These are phyloP conservation scores for Colletotrichum sp. DNA, from an alignment of 2,329 filamentous ascomycete species.

Conservation along the genomic window DNA sequence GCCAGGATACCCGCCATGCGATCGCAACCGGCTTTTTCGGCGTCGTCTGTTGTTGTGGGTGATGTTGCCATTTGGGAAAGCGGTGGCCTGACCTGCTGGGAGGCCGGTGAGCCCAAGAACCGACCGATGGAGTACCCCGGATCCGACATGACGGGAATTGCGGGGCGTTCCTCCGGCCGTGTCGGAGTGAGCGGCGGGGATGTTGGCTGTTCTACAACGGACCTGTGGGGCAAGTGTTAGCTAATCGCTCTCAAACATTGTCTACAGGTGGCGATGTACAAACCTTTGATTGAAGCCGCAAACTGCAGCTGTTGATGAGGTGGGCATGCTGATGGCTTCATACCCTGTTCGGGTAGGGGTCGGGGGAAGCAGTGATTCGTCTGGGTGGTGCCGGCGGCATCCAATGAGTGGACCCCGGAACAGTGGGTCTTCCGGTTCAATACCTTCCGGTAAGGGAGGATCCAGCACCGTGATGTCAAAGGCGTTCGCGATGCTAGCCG, in stretches of 20 bases:
- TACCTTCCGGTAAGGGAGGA: background rate
- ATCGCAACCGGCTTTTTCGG: background rate
- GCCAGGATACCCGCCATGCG: background rate
- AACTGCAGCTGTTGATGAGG: constrained; percentile 3
- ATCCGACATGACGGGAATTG: background rate
- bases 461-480: background rate
- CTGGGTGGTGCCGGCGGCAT: background rate
- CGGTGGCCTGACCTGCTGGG: background rate
- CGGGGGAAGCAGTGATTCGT: background rate
- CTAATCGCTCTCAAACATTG: background rate
- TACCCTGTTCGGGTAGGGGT: background rate
- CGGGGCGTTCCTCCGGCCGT: background rate
- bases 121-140: background rate
- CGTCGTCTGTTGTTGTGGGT: background rate
- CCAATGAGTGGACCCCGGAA: background rate
- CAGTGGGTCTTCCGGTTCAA: background rate
- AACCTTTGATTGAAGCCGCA: background rate
- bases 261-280: background rate
- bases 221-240: background rate
- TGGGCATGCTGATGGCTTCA: background rate
- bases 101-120: background rate
- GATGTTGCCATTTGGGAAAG: background rate
- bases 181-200: background rate
- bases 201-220: background rate
- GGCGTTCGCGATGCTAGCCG: background rate